These are phyloP conservation scores for Backusella parvicylindrica DNA, from an alignment of 192 early-diverging fungal genomes.

Conservation along the genomic window DNA sequence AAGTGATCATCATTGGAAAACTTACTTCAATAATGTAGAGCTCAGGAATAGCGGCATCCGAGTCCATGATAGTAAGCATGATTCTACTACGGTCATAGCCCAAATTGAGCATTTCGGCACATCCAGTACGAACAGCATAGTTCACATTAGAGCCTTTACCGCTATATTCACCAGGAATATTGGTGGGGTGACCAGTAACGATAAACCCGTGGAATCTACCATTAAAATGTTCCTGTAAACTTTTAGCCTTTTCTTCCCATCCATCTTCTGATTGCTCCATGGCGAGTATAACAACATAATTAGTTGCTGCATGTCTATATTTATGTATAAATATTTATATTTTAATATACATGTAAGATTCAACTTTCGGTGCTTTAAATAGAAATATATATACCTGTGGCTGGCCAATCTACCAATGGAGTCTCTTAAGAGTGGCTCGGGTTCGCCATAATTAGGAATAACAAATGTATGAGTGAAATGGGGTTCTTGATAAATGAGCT, in stretches of 20 bases:
- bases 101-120: slow-evolving; percentile 21
- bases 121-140: slow-evolving; percentile 48
- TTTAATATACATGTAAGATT: too few species aligned
- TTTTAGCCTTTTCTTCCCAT: slow-evolving; percentile 46
- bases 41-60: slow-evolving; percentile 73
- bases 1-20: too few species aligned
- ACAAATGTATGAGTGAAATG: slow-evolving; percentile 57
- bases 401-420: slow-evolving; percentile 61
- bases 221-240: slow-evolving; percentile 47
- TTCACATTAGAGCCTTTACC: slow-evolving; percentile 73
- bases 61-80: slow-evolving; percentile 61
- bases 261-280: slow-evolving; percentile 70
- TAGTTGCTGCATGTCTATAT: slow-evolving; percentile 32
- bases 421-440: slow-evolving; percentile 59
- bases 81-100: slow-evolving; percentile 48
- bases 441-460: slow-evolving; percentile 67
- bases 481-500: background rate
- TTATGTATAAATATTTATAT: too few species aligned
- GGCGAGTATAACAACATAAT: slow-evolving; percentile 58
- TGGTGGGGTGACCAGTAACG: slow-evolving; percentile 63
- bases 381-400: slow-evolving; percentile 47
- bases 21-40: slow-evolving; percentile 55
- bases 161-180: slow-evolving; percentile 63
- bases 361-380: background rate
- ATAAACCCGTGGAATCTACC: slow-evolving; percentile 62